These are phyloP conservation scores for Strobilomyces dryophilus DNA, from an alignment of 768 basidiomycete species.

Conservation along the genomic window DNA sequence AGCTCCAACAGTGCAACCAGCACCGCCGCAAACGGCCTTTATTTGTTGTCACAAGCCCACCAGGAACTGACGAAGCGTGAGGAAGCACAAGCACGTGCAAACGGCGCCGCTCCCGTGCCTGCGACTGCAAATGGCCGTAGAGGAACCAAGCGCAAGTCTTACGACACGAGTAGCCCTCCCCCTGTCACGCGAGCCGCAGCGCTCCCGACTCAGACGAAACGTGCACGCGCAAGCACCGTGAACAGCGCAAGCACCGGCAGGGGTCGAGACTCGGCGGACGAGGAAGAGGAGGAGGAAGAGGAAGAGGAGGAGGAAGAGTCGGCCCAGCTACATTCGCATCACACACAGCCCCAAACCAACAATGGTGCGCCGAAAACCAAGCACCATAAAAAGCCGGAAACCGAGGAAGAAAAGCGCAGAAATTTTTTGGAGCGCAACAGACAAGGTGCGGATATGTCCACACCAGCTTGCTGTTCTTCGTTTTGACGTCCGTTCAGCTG, in stretches of 20 bases:
- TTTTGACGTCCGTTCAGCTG: conserved; percentile 51
- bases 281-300: conserved; percentile 37
- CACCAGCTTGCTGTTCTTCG: background rate
- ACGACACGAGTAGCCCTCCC: conserved; percentile 42
- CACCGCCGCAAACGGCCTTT: conserved; percentile 86
- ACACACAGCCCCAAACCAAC: conserved; percentile 16
- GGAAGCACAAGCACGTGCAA: conserved; percentile 68
- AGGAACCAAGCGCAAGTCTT: conserved; percentile 66
- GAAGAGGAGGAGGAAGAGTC: conserved; percentile 38
- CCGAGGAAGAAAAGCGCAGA: conserved; percentile 95
- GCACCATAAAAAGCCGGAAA: conserved; percentile 75
- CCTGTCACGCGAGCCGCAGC: conserved; percentile 27
- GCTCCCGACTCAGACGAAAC: conserved; percentile 28
- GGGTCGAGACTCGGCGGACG: conserved; percentile 36
- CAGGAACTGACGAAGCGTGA: conserved; percentile 97
- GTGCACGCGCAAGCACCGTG: conserved; percentile 36
- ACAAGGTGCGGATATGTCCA: conserved; percentile 61
- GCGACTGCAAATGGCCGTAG: conserved; percentile 37
- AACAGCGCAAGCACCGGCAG: conserved; percentile 28
- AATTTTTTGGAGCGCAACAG: conserved; percentile 97
- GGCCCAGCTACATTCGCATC: conserved; percentile 4
- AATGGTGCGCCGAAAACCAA: conserved; percentile 18
- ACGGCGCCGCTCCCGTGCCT: conserved; percentile 32
- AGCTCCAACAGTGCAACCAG: conserved; percentile 56
- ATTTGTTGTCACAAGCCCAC: conserved; percentile 90